Conservation (phyloP, 441 rosid species). For the Francoa sonchifolia region DNA sequence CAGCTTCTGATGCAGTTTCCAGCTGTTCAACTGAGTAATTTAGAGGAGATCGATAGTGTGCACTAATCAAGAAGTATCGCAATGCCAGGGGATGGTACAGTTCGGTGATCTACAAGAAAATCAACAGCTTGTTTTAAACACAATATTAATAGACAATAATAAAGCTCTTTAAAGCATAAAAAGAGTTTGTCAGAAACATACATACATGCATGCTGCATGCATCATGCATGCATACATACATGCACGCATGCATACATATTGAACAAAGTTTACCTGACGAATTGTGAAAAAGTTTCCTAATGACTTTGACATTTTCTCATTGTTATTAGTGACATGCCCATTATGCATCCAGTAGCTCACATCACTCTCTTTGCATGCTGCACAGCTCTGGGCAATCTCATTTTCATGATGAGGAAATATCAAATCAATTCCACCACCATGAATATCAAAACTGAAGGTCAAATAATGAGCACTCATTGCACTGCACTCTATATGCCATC, state of each 20-base stretch:
- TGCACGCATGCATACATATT: too few species aligned
- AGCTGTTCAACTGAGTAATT: constrained; percentile 52
- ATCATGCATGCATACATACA: too few species aligned
- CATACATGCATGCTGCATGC: too few species aligned
- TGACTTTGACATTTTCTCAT: constrained; percentile 91
- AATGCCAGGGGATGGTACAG: constrained; percentile 74
- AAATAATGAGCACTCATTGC: constrained; percentile 88
- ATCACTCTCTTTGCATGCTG: constrained; percentile 54
- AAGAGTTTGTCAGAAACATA: too few species aligned
- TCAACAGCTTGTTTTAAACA: constrained; percentile 1
- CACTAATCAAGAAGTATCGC: constrained; percentile 72
- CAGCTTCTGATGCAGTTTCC: constrained; percentile 60
- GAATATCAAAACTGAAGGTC: constrained; percentile 63
- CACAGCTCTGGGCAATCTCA: constrained; percentile 79
- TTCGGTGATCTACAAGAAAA: constrained; percentile 41
- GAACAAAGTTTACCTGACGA: constrained; percentile 38
- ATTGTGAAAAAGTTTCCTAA: constrained; percentile 64
- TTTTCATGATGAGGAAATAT: constrained; percentile 92
- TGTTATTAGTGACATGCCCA: constrained; percentile 77
- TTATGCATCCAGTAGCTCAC: constrained; percentile 84
- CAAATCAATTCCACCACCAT: constrained; percentile 92
- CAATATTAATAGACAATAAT: too few species aligned
- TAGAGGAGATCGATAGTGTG: constrained; percentile 82
- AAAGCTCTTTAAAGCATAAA: too few species aligned
- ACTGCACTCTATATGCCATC: constrained; percentile 99